phyloP scores from a whole-genome alignment of 2,329 filamentous ascomycete species.

The Cytospora piceae region DNA sequence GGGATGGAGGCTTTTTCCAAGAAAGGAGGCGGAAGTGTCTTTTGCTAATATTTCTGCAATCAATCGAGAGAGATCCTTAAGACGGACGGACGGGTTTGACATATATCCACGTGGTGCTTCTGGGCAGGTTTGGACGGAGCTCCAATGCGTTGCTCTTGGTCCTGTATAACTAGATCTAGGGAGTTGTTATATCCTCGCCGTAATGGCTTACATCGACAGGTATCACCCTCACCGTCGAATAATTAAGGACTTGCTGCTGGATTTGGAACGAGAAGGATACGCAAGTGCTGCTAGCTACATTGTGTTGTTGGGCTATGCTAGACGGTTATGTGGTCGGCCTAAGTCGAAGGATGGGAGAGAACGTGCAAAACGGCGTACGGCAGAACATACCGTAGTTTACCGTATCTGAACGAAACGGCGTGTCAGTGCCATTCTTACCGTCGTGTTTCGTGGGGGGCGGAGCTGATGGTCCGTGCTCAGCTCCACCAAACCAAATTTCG shows the following conservation, averaged over 20 bases:
- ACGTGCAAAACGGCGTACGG: background rate
- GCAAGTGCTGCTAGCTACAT: background rate
- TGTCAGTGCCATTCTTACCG: background rate
- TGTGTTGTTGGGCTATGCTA: background rate
- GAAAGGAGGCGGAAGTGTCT: background rate
- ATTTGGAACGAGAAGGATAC: background rate
- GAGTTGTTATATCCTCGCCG: background rate
- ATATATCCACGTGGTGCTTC: background rate
- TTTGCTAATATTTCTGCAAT: slow-evolving; percentile 1
- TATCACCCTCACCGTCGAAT: background rate
- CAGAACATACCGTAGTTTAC: background rate
- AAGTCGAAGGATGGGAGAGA: background rate
- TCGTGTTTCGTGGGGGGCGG: background rate
- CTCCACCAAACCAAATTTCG: background rate
- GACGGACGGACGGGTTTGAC: background rate
- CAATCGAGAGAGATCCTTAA: background rate
- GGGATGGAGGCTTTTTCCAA: background rate
- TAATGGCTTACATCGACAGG: slow-evolving; percentile 1
- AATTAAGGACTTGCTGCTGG: background rate
- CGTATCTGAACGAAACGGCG: background rate
- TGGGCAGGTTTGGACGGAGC: background rate
- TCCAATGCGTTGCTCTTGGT: background rate
- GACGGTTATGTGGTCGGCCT: too few species aligned
- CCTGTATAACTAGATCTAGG: background rate
- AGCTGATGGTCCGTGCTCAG: background rate